A percentile compares a stretch with the other conserved stretches of the same genome.
Evolutionary conservation across 768 basidiomycete genomes (phyloP).

Genomic region (Glaciozyma martinii): DNA sequence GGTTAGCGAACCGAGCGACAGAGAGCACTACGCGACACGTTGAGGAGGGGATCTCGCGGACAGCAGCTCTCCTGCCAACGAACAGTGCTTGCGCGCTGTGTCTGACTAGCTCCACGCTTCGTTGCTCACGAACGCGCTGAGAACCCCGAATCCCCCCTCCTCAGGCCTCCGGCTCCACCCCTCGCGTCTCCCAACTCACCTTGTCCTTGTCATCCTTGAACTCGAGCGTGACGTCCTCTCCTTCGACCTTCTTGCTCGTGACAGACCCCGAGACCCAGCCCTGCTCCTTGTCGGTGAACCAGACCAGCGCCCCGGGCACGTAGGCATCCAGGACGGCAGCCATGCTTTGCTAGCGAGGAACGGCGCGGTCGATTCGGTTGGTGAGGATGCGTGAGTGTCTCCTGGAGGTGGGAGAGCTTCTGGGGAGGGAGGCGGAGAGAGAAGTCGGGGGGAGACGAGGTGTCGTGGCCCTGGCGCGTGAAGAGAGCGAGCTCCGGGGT

Average conservation of each 20-base stretch:
- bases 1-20: no score
- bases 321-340: constrained; percentile 11
- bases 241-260: constrained; percentile 54
- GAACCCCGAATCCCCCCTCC: neutral
- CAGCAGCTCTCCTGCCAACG: neutral
- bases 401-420: no score
- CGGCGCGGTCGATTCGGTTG: neutral
- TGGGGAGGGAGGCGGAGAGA: neutral
- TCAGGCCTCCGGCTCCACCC: neutral
- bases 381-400: neutral
- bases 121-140: neutral
- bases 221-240: constrained; percentile 66
- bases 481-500: no score
- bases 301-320: constrained; percentile 15
- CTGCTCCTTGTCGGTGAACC: constrained; percentile 86
- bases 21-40: no score
- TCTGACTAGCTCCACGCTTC: neutral
- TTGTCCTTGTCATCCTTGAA: constrained; percentile 88
- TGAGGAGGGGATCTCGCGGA: no score
- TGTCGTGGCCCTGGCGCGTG: no score
- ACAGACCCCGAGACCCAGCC: constrained; percentile 92
- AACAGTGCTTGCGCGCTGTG: neutral
- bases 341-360: neutral
- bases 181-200: constrained; percentile 45
- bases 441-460: neutral